Percentiles rank a stretch among this genome's conserved stretches.
Conservation (phyloP, 139 green algal genomes). For the Chloropicon primus region DNA sequence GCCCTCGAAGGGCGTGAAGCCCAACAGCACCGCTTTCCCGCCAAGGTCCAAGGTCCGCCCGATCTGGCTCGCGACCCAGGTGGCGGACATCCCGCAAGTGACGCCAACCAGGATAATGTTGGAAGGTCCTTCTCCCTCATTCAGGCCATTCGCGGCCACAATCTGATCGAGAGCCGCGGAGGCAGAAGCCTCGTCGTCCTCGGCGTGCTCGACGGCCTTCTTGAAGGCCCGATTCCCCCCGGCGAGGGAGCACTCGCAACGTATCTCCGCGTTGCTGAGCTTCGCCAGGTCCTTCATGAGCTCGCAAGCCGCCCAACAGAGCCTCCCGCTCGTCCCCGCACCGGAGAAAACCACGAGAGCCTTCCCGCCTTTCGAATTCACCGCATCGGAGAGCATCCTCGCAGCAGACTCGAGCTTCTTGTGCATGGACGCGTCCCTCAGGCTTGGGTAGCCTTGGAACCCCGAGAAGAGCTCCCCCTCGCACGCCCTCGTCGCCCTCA, state of each 20-base stretch:
- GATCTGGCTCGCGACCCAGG: not conserved
- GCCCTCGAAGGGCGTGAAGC: not conserved
- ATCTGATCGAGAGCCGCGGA: not conserved
- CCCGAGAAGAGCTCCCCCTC: not conserved
- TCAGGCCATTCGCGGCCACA: not conserved
- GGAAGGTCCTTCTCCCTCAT: not conserved
- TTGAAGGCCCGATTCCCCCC: not conserved
- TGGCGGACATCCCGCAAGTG: not conserved
- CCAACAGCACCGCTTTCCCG: not conserved
- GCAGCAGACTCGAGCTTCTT: not conserved
- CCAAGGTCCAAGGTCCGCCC: not conserved
- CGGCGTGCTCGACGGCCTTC: not conserved
- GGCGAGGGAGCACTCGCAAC: not conserved
- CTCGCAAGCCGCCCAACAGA: not conserved
- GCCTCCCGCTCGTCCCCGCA: not conserved
- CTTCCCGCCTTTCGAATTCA: not conserved
- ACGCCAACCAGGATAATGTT: not conserved
- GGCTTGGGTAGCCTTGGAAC: not conserved
- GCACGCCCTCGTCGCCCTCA: not conserved
- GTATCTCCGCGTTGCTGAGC: not conserved
- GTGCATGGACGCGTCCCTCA: not conserved
- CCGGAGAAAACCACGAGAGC: not conserved
- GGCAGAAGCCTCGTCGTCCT: not conserved
- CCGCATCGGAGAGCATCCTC: no score
- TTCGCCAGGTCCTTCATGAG: not conserved